Evolutionary conservation across 345 rosid species (phyloP), one percentile per base, ranked within the genome.

Genomic region (Syzygium oleosum): DNA sequence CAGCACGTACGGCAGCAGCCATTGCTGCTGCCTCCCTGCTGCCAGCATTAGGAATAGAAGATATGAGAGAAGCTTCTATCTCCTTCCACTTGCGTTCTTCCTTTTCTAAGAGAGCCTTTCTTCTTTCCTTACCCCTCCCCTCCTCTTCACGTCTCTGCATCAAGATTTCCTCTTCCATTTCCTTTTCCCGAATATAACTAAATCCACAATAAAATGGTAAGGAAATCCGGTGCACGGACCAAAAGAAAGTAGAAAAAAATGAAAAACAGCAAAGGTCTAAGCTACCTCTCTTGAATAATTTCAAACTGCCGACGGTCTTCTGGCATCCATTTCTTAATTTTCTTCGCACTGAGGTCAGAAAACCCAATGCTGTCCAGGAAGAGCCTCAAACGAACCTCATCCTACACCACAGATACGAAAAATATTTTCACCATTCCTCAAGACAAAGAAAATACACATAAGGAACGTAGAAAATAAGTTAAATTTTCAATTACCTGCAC

Each of bases 11-110:
- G 25, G 99, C 99, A 88, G 99, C 98, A 88, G 99, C 96, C 99
- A 98, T 95, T 88, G 99, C 99, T 91, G 99, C 98, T 56, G 99
- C 99, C 95, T 98, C 99, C 91, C 99, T 95, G 93, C 90, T 93
- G 61, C 99, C 98, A 92, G 99, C 98, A 93, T 98, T 96, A 89
- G 99, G 99, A 91, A 98, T 96, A 51, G 99, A 96, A 86, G 99
- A 95, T 92, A 98, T 95, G 86, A 98, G 96, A 89, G 99, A 98
- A 88, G 99, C 99, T 92, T 98, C 99, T 89, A 98, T 97, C 91
- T 98, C 99, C 95, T 98, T 98, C 99, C 99, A 98, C 87, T 98
- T 98, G 54, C 99, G 99, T 89, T 97, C 99, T 93, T 98, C 99
- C 94, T 95, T 98, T 90, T 97, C 98, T 91, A 98, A 88, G 85